A percentile compares a stretch with the other conserved stretches of the same genome.
Evolutionary conservation across 192 early-diverging fungal species (phyloP).

Genomic region (Coemansia furcata): DNA sequence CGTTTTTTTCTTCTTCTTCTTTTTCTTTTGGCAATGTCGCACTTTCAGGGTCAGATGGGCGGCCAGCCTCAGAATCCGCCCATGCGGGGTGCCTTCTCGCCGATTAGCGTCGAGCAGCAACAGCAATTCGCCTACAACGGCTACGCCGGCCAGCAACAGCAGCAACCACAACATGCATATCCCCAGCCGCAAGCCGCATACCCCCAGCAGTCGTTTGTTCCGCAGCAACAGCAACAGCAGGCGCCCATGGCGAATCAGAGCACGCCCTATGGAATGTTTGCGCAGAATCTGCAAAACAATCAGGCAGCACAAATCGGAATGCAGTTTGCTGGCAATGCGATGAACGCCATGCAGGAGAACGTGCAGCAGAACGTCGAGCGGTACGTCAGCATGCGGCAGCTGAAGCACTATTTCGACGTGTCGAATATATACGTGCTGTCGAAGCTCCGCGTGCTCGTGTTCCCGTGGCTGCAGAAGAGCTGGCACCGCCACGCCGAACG

Average conservation of each 20-base stretch:
- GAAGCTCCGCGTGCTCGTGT: slow-evolving; percentile 81
- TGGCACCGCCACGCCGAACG: slow-evolving; percentile 78
- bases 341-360: slow-evolving; percentile 79
- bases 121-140: slow-evolving; percentile 35
- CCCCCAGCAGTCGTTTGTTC: slow-evolving; percentile 6
- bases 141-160: slow-evolving; percentile 16
- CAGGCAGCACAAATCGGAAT: slow-evolving; percentile 88
- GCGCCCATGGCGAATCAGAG: not conserved
- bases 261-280: slow-evolving; percentile 33
- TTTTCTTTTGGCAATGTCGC: slow-evolving; percentile 21
- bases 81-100: slow-evolving; percentile 52
- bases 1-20: slow-evolving; percentile 2
- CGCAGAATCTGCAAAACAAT: slow-evolving; percentile 53
- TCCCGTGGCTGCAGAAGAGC: slow-evolving; percentile 85
- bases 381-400: slow-evolving; percentile 81
- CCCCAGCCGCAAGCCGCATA: slow-evolving; percentile 9
- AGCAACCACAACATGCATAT: slow-evolving; percentile 15
- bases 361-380: slow-evolving; percentile 86
- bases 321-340: slow-evolving; percentile 85
- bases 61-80: slow-evolving; percentile 30
- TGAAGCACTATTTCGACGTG: slow-evolving; percentile 94
- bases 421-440: slow-evolving; percentile 90
- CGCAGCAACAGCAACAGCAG: slow-evolving; percentile 28
- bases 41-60: slow-evolving; percentile 45
- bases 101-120: slow-evolving; percentile 42